Base-by-base conservation (phyloP, 352 stramenopile genomes). In the Pythium aristosporum region DNA sequence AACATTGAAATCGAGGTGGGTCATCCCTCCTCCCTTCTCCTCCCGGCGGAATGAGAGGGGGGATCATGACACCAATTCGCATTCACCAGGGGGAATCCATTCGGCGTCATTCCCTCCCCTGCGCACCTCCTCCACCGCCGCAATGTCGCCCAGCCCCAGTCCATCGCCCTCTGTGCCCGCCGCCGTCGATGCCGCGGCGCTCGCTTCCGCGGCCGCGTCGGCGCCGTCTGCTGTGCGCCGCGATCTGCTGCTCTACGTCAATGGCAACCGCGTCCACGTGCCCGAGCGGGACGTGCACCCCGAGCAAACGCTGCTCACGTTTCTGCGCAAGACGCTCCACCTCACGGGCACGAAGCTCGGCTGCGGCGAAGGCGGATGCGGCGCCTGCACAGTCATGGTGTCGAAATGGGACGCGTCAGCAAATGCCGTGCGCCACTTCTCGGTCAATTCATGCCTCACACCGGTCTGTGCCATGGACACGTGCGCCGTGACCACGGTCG, bases 351-450 rank as follows among this genome's bases (percentile, higher is more conserved):
- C 87, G 2, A 97, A 96, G 61, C 77, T 96, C 20, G 94, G 93
- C 62, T 99, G 96, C 60, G 92, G 90, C 2, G 96, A 99, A 67
- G 96, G 96, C 39, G 96, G 96, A 36, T 99, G 96, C 61, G 96
- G 96, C 42, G 96, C 96, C 15, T 99, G 96, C 68, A 99, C 92
- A 8, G 95, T 99, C 48, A 97, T 98, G 77, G 73, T 98, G 11
- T 92, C 86, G 41, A 79, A 77, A 48, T 86, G 82, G 43, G 77
- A 92, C 62, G 61, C 76, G 9, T 55, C 67, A 28, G 58, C 70
- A 0, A 66, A 78, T 10, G 65, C 69, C 23, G 76, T 92, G 65
- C 73, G 72, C 32, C 87, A 96, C 51, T 60, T 82, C 39, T 87
- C 88, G 2, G 87, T 97, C 23, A 98, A 98, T 61, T 81, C 89